These are phyloP conservation scores for Fusarium temperatum DNA, from an alignment of 2,329 filamentous ascomycete species.

Conservation along the genomic window DNA sequence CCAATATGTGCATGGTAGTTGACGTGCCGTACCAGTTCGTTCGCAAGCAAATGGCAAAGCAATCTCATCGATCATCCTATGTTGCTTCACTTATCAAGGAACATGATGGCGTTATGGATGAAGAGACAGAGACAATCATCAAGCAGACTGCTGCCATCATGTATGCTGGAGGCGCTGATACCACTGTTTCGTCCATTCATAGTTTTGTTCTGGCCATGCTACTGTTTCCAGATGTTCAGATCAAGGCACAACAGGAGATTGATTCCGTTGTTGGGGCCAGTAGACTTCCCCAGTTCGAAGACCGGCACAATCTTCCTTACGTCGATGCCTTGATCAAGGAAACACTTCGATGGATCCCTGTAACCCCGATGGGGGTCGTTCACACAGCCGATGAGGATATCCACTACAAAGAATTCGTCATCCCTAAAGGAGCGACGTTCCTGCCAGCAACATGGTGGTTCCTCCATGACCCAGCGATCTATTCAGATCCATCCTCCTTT, in stretches of 20 bases:
- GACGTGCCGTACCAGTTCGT: conserved; percentile 41
- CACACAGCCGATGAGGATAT: conserved; percentile 47
- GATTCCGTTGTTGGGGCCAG: conserved; percentile 36
- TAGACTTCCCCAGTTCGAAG: conserved; percentile 36
- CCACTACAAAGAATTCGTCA: conserved; percentile 17
- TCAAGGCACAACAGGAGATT: conserved; percentile 37
- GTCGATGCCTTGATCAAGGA: conserved; percentile 44
- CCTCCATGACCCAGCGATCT: conserved; percentile 72
- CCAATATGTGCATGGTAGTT: neutral
- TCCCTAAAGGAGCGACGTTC: conserved; percentile 35
- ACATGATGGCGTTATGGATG: neutral
- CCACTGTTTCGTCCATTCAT: neutral
- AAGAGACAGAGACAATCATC: neutral
- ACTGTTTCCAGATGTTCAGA: conserved; percentile 19
- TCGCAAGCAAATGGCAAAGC: conserved; percentile 23
- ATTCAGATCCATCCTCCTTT: conserved; percentile 53
- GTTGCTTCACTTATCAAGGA: conserved; percentile 33
- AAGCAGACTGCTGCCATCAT: neutral
- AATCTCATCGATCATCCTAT: conserved; percentile 21
- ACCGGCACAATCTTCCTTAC: conserved; percentile 41
- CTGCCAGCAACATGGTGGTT: conserved; percentile 36
- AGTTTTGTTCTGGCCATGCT: conserved; percentile 30
- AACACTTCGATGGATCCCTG: conserved; percentile 36
- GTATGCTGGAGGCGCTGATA: conserved; percentile 1
- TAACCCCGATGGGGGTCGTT: conserved; percentile 46